These are phyloP conservation scores for Haberlea rhodopensis DNA, from an alignment of 257 asterid genomes.

Conservation along the genomic window DNA sequence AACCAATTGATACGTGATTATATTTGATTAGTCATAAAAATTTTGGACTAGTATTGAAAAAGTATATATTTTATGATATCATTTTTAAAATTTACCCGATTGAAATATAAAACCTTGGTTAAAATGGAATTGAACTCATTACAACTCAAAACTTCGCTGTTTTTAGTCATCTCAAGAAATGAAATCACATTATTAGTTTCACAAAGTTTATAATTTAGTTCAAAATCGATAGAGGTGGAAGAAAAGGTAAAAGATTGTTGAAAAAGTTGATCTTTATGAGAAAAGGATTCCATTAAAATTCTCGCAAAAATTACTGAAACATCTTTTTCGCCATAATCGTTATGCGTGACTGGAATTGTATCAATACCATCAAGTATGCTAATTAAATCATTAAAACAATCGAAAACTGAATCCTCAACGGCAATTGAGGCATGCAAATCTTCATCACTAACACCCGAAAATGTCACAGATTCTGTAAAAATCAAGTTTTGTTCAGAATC, in stretches of 20 bases:
- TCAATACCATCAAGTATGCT: constrained; percentile 19
- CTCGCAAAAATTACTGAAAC: constrained; percentile 25
- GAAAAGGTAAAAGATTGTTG: background rate
- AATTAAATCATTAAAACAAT: constrained; percentile 33
- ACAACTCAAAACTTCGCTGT: no score
- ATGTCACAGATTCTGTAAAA: constrained; percentile 1
- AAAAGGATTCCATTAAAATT: constrained; percentile 29
- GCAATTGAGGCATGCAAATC: constrained; percentile 25
- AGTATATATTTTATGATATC: no score
- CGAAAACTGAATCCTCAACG: constrained; percentile 28
- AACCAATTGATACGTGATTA: no score
- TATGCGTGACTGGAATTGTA: constrained; percentile 14
- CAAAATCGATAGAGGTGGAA: background rate
- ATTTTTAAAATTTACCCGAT: no score
- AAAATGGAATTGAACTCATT: no score
- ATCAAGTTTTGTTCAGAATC: constrained; percentile 24
- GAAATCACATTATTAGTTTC: background rate
- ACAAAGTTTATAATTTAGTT: background rate
- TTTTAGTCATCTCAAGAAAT: no score
- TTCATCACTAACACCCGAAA: constrained; percentile 23
- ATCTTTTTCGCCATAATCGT: constrained; percentile 20
- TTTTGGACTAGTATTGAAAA: no score
- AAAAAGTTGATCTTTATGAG: constrained; percentile 20
- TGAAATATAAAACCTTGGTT: background rate
- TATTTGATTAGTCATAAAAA: no score